Conservation (phyloP, 495 filamentous ascomycete genomes). For the Chaetomium tenue region DNA sequence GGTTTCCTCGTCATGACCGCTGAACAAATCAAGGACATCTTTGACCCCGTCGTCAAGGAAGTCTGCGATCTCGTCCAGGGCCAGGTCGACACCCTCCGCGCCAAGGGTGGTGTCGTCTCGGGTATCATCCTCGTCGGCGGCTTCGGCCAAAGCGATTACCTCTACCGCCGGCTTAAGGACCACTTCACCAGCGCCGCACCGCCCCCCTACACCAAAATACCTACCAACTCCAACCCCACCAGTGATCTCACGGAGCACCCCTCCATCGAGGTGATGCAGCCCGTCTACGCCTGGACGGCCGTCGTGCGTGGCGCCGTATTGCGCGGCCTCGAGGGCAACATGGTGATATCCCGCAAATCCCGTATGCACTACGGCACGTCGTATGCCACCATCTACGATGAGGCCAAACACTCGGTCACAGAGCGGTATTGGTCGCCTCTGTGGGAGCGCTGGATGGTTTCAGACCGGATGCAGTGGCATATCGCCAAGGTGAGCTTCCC, state of each 20-base stretch:
- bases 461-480: slow-evolving; percentile 78
- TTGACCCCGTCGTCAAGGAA: slow-evolving; percentile 64
- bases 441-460: slow-evolving; percentile 80
- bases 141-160: slow-evolving; percentile 66
- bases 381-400: slow-evolving; percentile 73
- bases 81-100: slow-evolving; percentile 58
- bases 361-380: slow-evolving; percentile 76
- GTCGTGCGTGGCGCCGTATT: slow-evolving; percentile 67
- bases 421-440: slow-evolving; percentile 73
- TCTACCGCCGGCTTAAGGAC: slow-evolving; percentile 61
- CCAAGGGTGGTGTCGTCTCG: slow-evolving; percentile 62
- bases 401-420: slow-evolving; percentile 60
- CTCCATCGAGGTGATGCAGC: slow-evolving; percentile 71
- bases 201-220: slow-evolving; percentile 64
- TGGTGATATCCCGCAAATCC: slow-evolving; percentile 64
- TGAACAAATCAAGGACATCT: slow-evolving; percentile 60
- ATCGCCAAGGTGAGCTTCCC: slow-evolving; percentile 57
- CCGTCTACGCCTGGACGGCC: slow-evolving; percentile 74
- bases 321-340: slow-evolving; percentile 66
- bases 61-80: slow-evolving; percentile 60
- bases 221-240: slow-evolving; percentile 55
- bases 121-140: slow-evolving; percentile 68
- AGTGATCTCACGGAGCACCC: slow-evolving; percentile 40
- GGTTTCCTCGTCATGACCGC: slow-evolving; percentile 64
- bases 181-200: slow-evolving; percentile 65